phyloP scores from a whole-genome alignment of 1,139 yeast genomes.

The Sugiyamaella pinicola region DNA sequence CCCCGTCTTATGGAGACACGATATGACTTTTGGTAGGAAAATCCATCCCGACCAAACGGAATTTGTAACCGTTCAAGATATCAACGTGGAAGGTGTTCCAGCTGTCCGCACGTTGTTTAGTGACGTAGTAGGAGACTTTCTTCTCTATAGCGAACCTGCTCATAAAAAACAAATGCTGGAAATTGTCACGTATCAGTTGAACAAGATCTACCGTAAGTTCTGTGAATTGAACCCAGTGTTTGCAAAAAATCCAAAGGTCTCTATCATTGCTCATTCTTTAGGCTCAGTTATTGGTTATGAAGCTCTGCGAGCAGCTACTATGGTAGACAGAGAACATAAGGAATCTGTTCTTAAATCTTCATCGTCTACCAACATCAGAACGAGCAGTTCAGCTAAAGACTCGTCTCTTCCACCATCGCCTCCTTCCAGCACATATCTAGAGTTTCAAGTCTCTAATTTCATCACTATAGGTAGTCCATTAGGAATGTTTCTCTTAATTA shows the following conservation, averaged over 20 bases:
- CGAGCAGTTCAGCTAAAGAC: constrained; percentile 15
- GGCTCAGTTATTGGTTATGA: constrained; percentile 86
- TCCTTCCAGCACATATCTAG: constrained; percentile 46
- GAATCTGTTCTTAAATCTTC: constrained; percentile 14
- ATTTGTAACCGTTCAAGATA: constrained; percentile 62
- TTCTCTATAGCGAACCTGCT: constrained; percentile 73
- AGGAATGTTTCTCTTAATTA: constrained; percentile 68
- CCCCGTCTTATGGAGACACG: constrained; percentile 43
- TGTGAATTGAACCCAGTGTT: constrained; percentile 65
- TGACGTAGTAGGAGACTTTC: constrained; percentile 81
- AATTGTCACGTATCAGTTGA: constrained; percentile 63
- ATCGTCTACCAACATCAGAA: constrained; percentile 20
- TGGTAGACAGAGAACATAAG: constrained; percentile 12
- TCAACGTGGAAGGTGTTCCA: constrained; percentile 75
- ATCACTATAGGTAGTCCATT: constrained; percentile 87
- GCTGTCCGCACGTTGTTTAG: constrained; percentile 76
- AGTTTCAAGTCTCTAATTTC: constrained; percentile 69
- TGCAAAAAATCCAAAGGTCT: constrained; percentile 64
- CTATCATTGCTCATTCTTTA: constrained; percentile 82
- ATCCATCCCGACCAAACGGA: constrained; percentile 12
- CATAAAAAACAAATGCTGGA: constrained; percentile 62
- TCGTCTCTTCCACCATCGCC: constrained; percentile 21
- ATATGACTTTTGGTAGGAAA: constrained; percentile 30
- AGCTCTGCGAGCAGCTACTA: constrained; percentile 45
- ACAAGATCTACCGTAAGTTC: constrained; percentile 60